Evolutionary conservation across 306 rosid species (phyloP).

Genomic region (Cucumis hystrix): DNA sequence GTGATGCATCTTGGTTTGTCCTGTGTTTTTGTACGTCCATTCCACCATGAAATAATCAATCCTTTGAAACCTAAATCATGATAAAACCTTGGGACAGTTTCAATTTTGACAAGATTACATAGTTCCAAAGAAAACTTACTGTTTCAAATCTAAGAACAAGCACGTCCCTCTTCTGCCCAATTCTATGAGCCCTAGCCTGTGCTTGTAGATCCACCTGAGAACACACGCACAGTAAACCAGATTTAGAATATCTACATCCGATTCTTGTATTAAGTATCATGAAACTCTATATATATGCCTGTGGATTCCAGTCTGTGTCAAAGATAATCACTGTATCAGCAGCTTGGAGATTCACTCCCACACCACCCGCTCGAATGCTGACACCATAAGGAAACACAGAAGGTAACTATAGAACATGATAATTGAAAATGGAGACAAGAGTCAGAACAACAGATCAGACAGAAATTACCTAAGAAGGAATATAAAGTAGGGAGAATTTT

Average conservation of each 20-base stretch:
- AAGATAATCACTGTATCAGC: constrained; percentile 97
- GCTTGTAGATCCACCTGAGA: constrained; percentile 98
- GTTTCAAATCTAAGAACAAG: constrained; percentile 99
- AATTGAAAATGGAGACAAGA: not conserved
- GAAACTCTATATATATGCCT: constrained; percentile 33
- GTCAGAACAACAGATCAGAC: not conserved
- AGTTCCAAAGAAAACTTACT: constrained; percentile 29
- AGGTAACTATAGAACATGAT: not conserved
- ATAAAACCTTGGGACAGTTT: not conserved
- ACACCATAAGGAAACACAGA: not conserved
- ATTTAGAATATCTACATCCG: not conserved
- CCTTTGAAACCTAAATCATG: not conserved
- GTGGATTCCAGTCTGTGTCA: constrained; percentile 99
- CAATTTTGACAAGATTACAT: not conserved
- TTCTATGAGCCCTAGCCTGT: constrained; percentile 98
- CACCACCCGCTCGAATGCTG: constrained; percentile 99
- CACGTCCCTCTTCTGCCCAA: constrained; percentile 98
- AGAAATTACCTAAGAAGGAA: constrained; percentile 72
- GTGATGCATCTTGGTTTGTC: not conserved
- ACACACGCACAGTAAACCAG: constrained; percentile 16
- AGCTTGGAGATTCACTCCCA: constrained; percentile 99
- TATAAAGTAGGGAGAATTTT: constrained; percentile 74
- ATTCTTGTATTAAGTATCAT: constrained; percentile 8
- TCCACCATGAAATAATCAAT: not conserved
- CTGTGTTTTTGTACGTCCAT: not conserved